Base-by-base conservation (phyloP, 768 basidiomycete species). In the Postia placenta region DNA sequence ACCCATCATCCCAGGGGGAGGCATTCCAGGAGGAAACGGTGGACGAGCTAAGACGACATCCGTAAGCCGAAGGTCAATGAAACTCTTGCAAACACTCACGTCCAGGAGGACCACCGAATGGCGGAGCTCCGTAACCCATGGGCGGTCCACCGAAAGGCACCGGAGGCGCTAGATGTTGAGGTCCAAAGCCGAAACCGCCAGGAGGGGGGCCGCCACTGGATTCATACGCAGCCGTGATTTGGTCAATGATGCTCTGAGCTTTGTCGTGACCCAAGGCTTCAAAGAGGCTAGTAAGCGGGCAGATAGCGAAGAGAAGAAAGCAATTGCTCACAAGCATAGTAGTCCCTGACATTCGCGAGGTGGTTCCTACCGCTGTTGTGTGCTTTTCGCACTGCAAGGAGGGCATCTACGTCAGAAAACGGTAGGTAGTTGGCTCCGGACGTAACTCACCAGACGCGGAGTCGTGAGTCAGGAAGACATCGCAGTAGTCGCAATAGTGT, bases 301-400 rank as follows among this genome's bases (percentile, higher is more conserved):
- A 39, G 20, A 0, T 11, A 4, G 17, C 15, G n/a, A 22, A 1
- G 24, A 47, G 25, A 17, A 7, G 33, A 27, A 15, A 17, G 11
- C 22, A 22, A 24, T 11, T 54, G 50, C 85, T 49, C 54, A 93
- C 92, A 92, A 11, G 92, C 91, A 69, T 96, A 99, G 67, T 98
- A 99, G 60, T 98, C 95, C 51, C 92, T 74, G 50, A 99, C 95
- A 65, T 99, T 99, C 33, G 91, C 77, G 33, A 98, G 78, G 64
- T 99, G 96, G 69, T 99, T 99, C 50, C 95, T 79, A 56, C 96
- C 96, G 50, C 87, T 91, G 69, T 99, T 98, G 67, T 99, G 96
- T 45, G 96, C 96, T 69, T 97, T 96, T 54, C 96, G 87, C 28
- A 96, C 94, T 95, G 60, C 41, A 51, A 53, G 40, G 23, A 19